Percentiles rank a stretch among this genome's conserved stretches.
Conservation (phyloP, 305 asterid species). For the Vinca major region DNA sequence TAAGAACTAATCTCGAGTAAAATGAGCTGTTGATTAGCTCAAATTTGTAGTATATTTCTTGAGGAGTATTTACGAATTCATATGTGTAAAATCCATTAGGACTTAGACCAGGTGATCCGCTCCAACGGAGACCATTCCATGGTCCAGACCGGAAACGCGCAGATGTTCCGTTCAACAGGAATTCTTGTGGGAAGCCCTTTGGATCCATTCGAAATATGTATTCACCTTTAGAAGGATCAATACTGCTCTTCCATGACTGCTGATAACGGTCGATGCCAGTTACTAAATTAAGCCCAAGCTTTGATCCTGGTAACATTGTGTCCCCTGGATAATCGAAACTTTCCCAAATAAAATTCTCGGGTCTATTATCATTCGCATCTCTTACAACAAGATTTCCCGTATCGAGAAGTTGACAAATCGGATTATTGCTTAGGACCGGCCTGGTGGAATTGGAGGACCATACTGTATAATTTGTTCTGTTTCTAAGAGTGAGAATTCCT, state of each 20-base stretch:
- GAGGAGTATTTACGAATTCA: conserved; percentile 9
- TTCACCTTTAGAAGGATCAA: conserved; percentile 15
- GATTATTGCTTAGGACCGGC: not conserved
- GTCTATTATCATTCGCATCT: conserved; percentile 16
- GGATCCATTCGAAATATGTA: conserved; percentile 6
- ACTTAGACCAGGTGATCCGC: conserved; percentile 18
- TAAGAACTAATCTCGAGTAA: conserved; percentile 12
- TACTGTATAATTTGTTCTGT: not conserved
- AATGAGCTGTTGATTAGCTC: conserved; percentile 19
- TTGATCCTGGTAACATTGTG: conserved; percentile 12
- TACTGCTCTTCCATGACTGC: conserved; percentile 12
- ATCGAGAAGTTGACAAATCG: conserved; percentile 16
- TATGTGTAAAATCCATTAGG: conserved; percentile 7
- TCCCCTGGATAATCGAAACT: conserved; percentile 16
- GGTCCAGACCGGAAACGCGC: conserved; percentile 21
- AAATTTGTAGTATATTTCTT: conserved; percentile 13
- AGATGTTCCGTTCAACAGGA: not conserved
- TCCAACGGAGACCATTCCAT: conserved; percentile 30
- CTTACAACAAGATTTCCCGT: conserved; percentile 19
- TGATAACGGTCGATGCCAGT: conserved; percentile 8
- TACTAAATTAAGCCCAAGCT: conserved; percentile 12
- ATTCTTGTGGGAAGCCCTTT: conserved; percentile 13
- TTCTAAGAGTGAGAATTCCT: conserved; percentile 1
- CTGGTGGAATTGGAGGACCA: conserved; percentile 15
- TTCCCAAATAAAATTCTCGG: conserved; percentile 14